Evolutionary conservation across 331 rosid genomes (phyloP).

Genomic region (Saraca asoca): DNA sequence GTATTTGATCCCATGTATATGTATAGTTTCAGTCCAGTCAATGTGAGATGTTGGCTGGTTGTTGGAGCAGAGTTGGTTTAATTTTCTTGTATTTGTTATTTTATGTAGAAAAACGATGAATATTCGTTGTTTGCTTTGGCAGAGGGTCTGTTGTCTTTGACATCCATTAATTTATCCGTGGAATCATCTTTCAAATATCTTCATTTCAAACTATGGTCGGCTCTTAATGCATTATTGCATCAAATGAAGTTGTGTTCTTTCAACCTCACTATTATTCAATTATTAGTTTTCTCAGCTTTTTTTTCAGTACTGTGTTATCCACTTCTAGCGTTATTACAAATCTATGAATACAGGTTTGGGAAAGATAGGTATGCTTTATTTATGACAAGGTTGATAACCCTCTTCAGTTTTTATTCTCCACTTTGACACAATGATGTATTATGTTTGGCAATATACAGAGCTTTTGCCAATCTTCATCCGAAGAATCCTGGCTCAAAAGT

Average conservation of each 20-base stretch:
- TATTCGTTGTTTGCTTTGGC: slow-evolving; percentile 7
- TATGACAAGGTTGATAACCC: neutral
- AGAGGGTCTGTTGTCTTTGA: neutral
- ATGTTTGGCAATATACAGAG: neutral
- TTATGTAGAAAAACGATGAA: neutral
- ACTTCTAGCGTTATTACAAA: neutral
- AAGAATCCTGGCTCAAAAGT: neutral
- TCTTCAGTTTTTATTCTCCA: neutral
- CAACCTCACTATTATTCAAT: neutral
- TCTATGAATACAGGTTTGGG: neutral
- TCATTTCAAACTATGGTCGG: too few species aligned
- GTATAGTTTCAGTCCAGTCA: too few species aligned
- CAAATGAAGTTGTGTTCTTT: neutral
- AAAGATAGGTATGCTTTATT: neutral
- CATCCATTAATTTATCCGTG: neutral
- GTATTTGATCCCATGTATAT: too few species aligned
- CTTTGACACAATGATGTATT: neutral
- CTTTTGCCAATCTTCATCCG: neutral
- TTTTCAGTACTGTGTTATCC: neutral
- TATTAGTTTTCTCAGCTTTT: neutral
- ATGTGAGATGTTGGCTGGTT: too few species aligned
- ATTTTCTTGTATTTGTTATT: too few species aligned
- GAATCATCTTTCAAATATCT: too few species aligned
- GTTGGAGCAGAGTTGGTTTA: too few species aligned
- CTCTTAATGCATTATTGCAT: neutral